A percentile compares a stretch with the other conserved stretches of the same genome.
Evolutionary conservation across 2,329 filamentous ascomycete species (phyloP).

Genomic region (Aureobasidium vineae): DNA sequence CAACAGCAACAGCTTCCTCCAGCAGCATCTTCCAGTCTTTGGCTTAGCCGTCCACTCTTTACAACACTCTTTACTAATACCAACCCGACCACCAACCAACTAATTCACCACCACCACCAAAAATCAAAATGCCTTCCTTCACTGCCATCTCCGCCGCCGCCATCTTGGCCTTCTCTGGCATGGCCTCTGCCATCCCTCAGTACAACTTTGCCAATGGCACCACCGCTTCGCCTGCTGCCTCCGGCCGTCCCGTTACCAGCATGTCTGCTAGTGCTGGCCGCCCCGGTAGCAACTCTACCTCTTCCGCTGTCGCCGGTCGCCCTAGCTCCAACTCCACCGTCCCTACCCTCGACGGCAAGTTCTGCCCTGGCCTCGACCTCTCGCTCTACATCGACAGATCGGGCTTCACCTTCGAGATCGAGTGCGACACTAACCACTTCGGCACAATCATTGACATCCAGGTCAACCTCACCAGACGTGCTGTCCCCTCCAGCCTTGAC

Average conservation of each 20-base stretch:
- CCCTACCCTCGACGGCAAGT: slow-evolving; percentile 18
- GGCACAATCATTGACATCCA: slow-evolving; percentile 19
- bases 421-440: slow-evolving; percentile 25
- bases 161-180: slow-evolving; percentile 22
- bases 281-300: neutral
- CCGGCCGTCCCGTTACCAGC: slow-evolving; percentile 7
- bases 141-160: slow-evolving; percentile 22
- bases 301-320: neutral
- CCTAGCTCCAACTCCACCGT: neutral
- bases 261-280: neutral
- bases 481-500: slow-evolving; percentile 18
- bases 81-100: slow-evolving; percentile 18
- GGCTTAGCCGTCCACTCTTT: slow-evolving; percentile 27
- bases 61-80: slow-evolving; percentile 22
- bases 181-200: slow-evolving; percentile 25
- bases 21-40: slow-evolving; percentile 23
- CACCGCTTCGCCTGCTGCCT: neutral
- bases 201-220: neutral
- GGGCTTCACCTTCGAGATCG: slow-evolving; percentile 11
- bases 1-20: slow-evolving; percentile 25
- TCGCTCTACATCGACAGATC: slow-evolving; percentile 12
- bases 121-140: slow-evolving; percentile 27
- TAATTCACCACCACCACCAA: slow-evolving; percentile 17
- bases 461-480: slow-evolving; percentile 19
- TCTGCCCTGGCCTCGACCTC: slow-evolving; percentile 27